Evolutionary conservation across 129 eudicot species (phyloP).

Genomic region (Flaveria bidentis): DNA sequence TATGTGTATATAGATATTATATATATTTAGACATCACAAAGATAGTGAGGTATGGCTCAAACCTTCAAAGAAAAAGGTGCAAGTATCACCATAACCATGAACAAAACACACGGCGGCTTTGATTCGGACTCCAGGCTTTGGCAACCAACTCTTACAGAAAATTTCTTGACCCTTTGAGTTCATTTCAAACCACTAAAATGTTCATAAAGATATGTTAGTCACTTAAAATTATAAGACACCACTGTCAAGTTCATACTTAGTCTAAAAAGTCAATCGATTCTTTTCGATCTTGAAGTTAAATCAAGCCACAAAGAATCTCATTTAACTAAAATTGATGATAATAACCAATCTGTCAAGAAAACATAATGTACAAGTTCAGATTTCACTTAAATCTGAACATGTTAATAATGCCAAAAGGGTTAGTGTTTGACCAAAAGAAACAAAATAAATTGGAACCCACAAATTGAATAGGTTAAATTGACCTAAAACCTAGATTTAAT

Average conservation of each 20-base stretch:
- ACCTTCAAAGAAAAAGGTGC: conserved; percentile 99
- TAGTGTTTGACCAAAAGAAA: conserved; percentile 10
- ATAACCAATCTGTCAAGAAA: conserved; percentile 11
- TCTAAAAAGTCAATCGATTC: neutral
- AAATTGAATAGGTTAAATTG: neutral
- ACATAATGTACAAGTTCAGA: neutral
- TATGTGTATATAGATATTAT: no score
- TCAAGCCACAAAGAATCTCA: no score
- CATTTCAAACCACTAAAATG: conserved; percentile 77
- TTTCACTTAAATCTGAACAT: conserved; percentile 2
- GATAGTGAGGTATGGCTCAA: conserved; percentile 29
- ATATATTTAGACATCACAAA: neutral
- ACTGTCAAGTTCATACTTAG: neutral
- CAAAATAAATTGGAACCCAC: conserved; percentile 30
- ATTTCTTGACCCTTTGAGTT: conserved; percentile 84
- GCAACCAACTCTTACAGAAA: conserved; percentile 93
- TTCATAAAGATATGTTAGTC: conserved; percentile 10
- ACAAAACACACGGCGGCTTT: conserved; percentile 91
- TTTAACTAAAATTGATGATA: neutral
- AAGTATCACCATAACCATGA: conserved; percentile 98
- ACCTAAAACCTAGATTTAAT: neutral
- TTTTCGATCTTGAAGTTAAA: neutral
- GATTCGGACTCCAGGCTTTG: conserved; percentile 76
- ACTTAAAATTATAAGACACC: neutral
- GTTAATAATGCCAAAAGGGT: conserved; percentile 26